Evolutionary conservation across 2,329 filamentous ascomycete genomes (phyloP).

Genomic region (Aspergillus pseudotamarii): DNA sequence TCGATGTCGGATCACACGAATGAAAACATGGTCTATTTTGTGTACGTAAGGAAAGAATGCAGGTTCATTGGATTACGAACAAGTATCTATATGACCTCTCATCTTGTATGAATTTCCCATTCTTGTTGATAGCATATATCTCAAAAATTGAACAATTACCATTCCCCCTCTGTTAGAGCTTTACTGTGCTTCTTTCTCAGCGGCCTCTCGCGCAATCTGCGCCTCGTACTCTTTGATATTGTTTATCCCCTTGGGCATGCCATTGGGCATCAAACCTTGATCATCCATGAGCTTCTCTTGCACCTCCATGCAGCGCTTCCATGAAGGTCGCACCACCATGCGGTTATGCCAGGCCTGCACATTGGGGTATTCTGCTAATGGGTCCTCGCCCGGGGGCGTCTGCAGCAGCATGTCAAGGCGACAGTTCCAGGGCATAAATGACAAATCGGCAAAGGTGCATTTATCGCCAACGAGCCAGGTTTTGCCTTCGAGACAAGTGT

Average conservation of each 20-base stretch:
- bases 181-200: neutral
- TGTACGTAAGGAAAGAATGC: no score
- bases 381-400: neutral
- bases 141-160: no score
- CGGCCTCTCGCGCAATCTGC: neutral
- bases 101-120: no score
- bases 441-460: no score
- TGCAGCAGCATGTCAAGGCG: neutral
- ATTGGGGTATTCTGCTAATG: neutral
- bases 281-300: neutral
- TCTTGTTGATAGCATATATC: no score
- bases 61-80: no score
- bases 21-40: neutral
- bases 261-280: neutral
- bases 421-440: neutral
- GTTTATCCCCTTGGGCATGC: neutral
- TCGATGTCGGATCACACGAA: no score
- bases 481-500: neutral
- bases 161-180: no score
- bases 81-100: no score
- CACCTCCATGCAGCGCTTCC: neutral
- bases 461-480: no score
- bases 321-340: neutral
- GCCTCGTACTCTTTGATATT: neutral
- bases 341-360: neutral